Evolutionary conservation across 345 rosid genomes (phyloP).

Genomic region (Euphorbia lathyris): DNA sequence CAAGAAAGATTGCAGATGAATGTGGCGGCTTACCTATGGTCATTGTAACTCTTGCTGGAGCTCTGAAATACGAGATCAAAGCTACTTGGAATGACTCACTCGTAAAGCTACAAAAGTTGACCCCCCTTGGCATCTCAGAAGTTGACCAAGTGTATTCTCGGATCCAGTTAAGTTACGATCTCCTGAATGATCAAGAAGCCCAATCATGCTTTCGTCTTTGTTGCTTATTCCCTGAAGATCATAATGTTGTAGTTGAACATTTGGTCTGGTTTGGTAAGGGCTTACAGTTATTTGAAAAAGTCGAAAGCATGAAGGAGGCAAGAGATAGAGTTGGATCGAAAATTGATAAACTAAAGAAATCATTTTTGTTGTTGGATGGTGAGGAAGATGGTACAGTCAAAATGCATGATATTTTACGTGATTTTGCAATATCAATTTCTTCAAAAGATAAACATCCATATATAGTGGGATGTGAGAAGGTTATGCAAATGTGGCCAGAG

Average conservation of each 20-base stretch:
- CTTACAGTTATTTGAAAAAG: constrained; percentile 6
- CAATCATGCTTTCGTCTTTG: constrained; percentile 6
- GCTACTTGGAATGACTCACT: neutral
- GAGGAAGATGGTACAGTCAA: neutral
- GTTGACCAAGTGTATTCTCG: neutral
- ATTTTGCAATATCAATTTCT: neutral
- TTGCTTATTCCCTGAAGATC: constrained; percentile 17
- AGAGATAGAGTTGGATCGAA: neutral
- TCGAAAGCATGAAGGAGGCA: neutral
- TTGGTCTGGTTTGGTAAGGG: constrained; percentile 11
- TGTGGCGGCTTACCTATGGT: constrained; percentile 21
- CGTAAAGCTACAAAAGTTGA: neutral
- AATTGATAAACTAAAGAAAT: neutral
- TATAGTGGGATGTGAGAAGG: neutral
- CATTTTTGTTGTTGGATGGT: neutral
- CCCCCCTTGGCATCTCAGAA: neutral
- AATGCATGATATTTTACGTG: neutral
- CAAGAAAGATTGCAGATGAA: neutral
- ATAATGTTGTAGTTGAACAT: neutral
- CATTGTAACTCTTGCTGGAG: constrained; percentile 7
- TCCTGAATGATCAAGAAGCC: neutral
- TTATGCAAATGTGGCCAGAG: neutral
- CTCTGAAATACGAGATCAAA: neutral
- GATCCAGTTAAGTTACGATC: neutral
- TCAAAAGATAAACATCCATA: neutral